Evolutionary conservation across 257 asterid species (phyloP).

Genomic region (Solanum paucissectum): DNA sequence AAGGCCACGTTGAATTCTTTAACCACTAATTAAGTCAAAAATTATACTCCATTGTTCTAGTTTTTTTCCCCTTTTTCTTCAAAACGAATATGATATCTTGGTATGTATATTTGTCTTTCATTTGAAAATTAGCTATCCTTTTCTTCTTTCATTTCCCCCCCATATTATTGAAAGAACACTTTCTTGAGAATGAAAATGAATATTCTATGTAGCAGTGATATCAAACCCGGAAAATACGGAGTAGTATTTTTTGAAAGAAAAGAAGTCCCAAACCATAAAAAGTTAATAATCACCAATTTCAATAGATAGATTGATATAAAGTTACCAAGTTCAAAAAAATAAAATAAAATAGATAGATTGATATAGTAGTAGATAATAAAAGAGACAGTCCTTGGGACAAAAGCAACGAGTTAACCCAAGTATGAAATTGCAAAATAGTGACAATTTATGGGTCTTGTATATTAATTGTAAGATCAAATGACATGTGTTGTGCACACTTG

Average conservation of each 20-base stretch:
- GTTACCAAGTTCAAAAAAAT: too few relatives aligned
- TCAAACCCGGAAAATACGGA: neutral
- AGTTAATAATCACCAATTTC: neutral
- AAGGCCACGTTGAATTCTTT: neutral
- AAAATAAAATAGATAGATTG: neutral
- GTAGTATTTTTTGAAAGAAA: neutral
- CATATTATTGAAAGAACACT: neutral
- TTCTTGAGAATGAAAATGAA: neutral
- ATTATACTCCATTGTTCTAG: too few relatives aligned
- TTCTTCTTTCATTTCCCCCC: neutral
- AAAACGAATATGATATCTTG: neutral
- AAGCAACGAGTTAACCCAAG: neutral
- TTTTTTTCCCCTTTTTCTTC: neutral
- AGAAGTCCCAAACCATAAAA: neutral
- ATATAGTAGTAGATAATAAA: too few relatives aligned
- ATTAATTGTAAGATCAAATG: neutral
- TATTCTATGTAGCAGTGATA: neutral
- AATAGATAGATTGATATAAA: neutral
- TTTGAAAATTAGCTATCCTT: neutral
- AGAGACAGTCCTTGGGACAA: neutral
- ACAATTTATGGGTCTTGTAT: neutral
- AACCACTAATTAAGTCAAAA: neutral
- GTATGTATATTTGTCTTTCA: neutral
- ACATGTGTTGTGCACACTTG: neutral
- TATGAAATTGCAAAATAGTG: neutral